A percentile compares a stretch with the other conserved stretches of the same genome.
phyloP scores from a whole-genome alignment of 2,329 filamentous ascomycete species.

The Colletotrichum spinosum region DNA sequence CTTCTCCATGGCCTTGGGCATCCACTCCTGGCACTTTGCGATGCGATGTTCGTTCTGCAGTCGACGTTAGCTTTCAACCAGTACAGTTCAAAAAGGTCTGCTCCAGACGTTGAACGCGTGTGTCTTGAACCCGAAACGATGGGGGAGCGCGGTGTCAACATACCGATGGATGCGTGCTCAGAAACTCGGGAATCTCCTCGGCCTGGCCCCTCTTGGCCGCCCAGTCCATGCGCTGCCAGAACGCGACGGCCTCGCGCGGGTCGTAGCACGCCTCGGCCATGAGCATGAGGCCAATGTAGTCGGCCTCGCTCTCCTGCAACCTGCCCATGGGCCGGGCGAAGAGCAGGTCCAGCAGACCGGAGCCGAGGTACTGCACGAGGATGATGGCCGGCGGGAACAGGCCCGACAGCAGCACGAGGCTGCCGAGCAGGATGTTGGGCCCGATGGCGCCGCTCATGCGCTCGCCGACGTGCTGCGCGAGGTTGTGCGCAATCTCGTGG shows the following conservation, averaged over 20 bases:
- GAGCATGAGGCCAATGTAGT: constrained; percentile 85
- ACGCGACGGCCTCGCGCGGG: constrained; percentile 72
- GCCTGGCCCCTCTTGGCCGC: constrained; percentile 52
- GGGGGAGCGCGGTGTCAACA: constrained; percentile 41
- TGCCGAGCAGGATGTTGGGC: constrained; percentile 63
- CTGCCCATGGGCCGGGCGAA: constrained; percentile 76
- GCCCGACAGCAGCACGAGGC: constrained; percentile 60
- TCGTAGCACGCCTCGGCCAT: constrained; percentile 86
- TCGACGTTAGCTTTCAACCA: no score
- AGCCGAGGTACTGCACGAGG: constrained; percentile 53
- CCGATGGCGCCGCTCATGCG: constrained; percentile 65
- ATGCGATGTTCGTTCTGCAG: constrained; percentile 70
- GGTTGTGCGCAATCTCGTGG: constrained; percentile 84
- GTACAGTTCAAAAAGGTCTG: no score
- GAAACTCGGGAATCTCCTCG: constrained; percentile 72
- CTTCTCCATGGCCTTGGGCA: constrained; percentile 68
- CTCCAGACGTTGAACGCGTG: no score
- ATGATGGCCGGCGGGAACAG: constrained; percentile 57
- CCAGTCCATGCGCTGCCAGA: constrained; percentile 76
- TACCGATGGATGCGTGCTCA: constrained; percentile 82
- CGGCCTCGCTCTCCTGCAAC: constrained; percentile 80
- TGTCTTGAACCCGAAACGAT: no score
- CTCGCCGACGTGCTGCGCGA: constrained; percentile 77
- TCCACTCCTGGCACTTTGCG: constrained; percentile 73
- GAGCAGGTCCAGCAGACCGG: constrained; percentile 69